phyloP scores from a whole-genome alignment of 1,284 basidiomycete genomes.

The Lentinula novae-zelandiae region DNA sequence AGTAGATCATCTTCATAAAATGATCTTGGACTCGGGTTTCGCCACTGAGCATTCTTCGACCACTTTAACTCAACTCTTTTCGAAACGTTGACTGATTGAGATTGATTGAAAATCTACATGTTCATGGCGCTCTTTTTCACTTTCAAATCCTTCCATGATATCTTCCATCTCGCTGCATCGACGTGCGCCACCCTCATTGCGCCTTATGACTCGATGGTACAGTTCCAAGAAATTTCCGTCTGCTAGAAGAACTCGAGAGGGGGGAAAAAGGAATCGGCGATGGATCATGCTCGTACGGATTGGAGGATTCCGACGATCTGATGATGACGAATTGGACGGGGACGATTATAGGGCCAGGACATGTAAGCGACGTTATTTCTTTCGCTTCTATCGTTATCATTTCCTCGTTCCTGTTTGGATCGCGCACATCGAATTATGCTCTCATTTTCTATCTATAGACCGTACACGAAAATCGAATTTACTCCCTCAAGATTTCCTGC shows the following conservation, averaged over 20 bases:
- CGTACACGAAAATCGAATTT: constrained; percentile 96
- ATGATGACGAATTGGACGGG: constrained; percentile 99
- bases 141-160: neutral
- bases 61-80: neutral
- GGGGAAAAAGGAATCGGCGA: constrained; percentile 99
- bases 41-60: neutral
- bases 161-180: neutral
- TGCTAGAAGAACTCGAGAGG: constrained; percentile 98
- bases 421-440: neutral
- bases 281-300: constrained; percentile 93
- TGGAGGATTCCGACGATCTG: constrained; percentile 91
- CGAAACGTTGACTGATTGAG: neutral
- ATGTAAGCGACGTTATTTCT: constrained; percentile 61
- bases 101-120: neutral
- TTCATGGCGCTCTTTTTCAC: neutral
- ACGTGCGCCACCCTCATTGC: neutral
- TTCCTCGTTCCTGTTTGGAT: neutral
- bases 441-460: constrained; percentile 51
- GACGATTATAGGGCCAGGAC: constrained; percentile 97
- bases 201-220: neutral
- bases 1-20: neutral
- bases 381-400: constrained; percentile 11
- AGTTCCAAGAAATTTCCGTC: constrained; percentile 96
- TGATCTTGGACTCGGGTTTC: neutral
- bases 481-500: constrained; percentile 91